These are phyloP conservation scores for Cadophora sp. DNA, from an alignment of 2,329 filamentous ascomycete species.

Conservation along the genomic window DNA sequence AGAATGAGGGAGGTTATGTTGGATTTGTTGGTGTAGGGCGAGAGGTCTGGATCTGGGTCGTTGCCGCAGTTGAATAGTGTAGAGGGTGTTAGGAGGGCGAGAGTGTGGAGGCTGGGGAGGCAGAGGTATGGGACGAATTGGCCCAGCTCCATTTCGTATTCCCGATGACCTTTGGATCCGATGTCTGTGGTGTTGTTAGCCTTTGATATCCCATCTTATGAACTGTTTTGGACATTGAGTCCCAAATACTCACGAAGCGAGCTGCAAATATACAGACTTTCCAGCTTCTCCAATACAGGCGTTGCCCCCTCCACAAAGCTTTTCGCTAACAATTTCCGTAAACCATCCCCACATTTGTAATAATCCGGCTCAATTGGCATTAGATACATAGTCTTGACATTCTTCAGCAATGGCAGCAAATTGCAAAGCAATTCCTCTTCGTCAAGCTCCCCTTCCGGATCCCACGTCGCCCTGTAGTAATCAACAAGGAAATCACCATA, in stretches of 20 bases:
- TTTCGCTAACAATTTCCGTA: constrained; percentile 12
- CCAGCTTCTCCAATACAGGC: constrained; percentile 17
- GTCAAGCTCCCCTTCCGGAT: neutral
- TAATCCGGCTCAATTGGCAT: constrained; percentile 5
- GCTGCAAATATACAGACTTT: constrained; percentile 27
- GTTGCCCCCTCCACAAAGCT: constrained; percentile 3
- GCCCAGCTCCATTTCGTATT: constrained; percentile 25
- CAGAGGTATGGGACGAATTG: constrained; percentile 22
- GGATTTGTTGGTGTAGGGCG: constrained; percentile 11
- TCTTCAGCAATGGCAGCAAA: neutral
- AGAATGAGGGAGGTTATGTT: constrained; percentile 23
- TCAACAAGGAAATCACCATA: neutral
- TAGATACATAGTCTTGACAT: constrained; percentile 7
- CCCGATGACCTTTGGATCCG: constrained; percentile 17
- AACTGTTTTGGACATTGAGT: neutral
- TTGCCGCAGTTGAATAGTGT: neutral
- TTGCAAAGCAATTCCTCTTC: constrained; percentile 12
- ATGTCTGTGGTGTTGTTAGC: constrained; percentile 13
- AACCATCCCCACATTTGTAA: neutral
- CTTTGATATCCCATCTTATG: neutral
- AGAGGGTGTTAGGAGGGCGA: constrained; percentile 23
- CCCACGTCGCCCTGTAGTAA: neutral
- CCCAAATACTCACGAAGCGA: constrained; percentile 23
- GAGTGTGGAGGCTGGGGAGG: constrained; percentile 19
- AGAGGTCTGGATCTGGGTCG: constrained; percentile 11